phyloP scores from a whole-genome alignment of 139 green algal genomes.

The Astrephomene gubernaculifera region DNA sequence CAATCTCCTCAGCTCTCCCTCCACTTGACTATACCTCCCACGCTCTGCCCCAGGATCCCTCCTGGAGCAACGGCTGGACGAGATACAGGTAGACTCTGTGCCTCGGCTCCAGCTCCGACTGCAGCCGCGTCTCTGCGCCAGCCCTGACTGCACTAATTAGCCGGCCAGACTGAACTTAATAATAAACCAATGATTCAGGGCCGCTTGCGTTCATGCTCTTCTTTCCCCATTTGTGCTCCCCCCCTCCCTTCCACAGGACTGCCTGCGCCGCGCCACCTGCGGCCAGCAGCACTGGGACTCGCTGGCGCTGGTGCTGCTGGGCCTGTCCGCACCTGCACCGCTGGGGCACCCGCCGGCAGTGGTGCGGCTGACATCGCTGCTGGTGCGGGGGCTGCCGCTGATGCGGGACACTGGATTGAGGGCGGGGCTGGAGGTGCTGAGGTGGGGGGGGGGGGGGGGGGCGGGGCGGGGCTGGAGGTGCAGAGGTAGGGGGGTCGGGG shows the following conservation, averaged over 20 bases:
- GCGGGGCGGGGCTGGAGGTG: not conserved
- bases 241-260: not conserved
- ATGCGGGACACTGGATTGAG: not conserved
- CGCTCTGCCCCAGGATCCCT: not conserved
- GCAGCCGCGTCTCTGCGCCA: too few species aligned
- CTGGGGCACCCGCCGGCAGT: constrained; percentile 15
- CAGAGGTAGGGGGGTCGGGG: not conserved
- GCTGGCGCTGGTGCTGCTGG: not conserved
- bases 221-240: too few species aligned
- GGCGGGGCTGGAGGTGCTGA: not conserved
- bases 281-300: constrained; percentile 1
- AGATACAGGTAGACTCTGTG: constrained; percentile 33
- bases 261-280: not conserved
- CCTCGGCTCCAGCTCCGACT: too few species aligned
- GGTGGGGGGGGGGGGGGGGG: not conserved
- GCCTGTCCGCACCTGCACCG: not conserved
- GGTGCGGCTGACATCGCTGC: not conserved
- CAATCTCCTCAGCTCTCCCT: too few species aligned
- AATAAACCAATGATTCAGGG: too few species aligned
- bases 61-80: not conserved
- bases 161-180: too few species aligned
- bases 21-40: too few species aligned
- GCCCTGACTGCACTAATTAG: too few species aligned
- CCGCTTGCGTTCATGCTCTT: too few species aligned
- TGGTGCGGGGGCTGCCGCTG: not conserved